Base-by-base conservation (phyloP, 257 asterid genomes). In the Echites panduratus region DNA sequence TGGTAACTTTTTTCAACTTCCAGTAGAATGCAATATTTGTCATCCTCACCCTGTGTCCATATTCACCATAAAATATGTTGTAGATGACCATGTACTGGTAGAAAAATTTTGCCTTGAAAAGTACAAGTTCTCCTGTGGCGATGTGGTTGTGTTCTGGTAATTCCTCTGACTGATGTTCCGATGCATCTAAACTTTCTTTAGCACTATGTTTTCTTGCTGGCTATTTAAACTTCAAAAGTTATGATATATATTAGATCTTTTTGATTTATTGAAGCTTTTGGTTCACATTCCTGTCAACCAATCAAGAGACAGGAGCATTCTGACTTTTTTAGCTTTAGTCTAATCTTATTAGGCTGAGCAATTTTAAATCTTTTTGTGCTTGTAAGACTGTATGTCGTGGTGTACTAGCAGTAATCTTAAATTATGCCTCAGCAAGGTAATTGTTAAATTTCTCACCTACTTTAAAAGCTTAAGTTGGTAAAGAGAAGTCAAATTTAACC, bases 101-200 rank as follows among this genome's bases (percentile, higher is more conserved):
- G 99, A 95, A 80, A 92, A 95, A 75, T 68, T 86, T 32, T 95
- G 97, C 89, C 94, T 95, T 16, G 77, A 78, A 43, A 91, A 81
- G 53, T 91, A 83, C 93, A 83, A 85, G 77, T 95, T 95, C 83
- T 84, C 96, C 8, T 82, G 80, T 2, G 98, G 99, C 7, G 99
- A 95, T 70, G 83, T 92, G 52, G 94, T 95, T 50, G 90, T 86
- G 73, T 95, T 87, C 64, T 80, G 93, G 97, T 94, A 85, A 74
- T 66, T 10, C 77, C 52, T 66, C 66, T 49, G 1, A 56, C 22
- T 38, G 12, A 59, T 77, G 47, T 29, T 2, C 35, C 52, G 22
- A 3, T 9, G 54, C 58, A 57, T 47, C 6, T 71, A 9, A 9
- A 66, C 29, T 32, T 41, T 63, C 12, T 14, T 41, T 29, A 9